Percentiles rank a stretch among this genome's conserved stretches.
phyloP scores from a whole-genome alignment of 768 basidiomycete genomes.

The Mycena albidolilacea region DNA sequence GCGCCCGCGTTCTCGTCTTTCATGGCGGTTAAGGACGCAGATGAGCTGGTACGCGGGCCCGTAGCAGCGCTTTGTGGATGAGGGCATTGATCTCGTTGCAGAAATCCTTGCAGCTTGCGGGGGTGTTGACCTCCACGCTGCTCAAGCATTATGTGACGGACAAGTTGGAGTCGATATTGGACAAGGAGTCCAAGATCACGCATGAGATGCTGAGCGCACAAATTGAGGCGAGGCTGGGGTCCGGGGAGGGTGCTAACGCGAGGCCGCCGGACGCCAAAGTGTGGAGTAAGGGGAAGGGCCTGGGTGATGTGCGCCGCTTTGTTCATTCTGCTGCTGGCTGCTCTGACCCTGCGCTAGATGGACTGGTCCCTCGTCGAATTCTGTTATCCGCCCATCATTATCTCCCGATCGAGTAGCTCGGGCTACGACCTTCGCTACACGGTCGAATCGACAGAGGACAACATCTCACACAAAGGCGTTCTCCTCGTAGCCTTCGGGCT shows the following conservation, averaged over 20 bases:
- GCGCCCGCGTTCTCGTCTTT: conserved; percentile 80
- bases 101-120: conserved; percentile 85
- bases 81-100: conserved; percentile 48
- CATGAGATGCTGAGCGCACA: conserved; percentile 90
- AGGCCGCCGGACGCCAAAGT: conserved; percentile 94
- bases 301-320: conserved; percentile 79
- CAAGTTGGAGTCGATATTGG: conserved; percentile 92
- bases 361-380: conserved; percentile 95
- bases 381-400: conserved; percentile 95
- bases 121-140: conserved; percentile 86
- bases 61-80: conserved; percentile 28
- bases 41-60: conserved; percentile 80
- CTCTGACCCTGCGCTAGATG: conserved; percentile 63
- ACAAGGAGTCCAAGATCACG: conserved; percentile 91
- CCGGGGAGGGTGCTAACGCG: conserved; percentile 80
- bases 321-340: conserved; percentile 10
- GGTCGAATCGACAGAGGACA: conserved; percentile 87
- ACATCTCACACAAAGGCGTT: conserved; percentile 90
- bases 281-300: conserved; percentile 85
- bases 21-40: conserved; percentile 91
- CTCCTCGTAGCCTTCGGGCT: conserved; percentile 90
- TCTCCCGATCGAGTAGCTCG: conserved; percentile 86
- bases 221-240: conserved; percentile 91
- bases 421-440: conserved; percentile 93
- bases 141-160: conserved; percentile 88